phyloP scores from a whole-genome alignment of 2,329 filamentous ascomycete species.

The Colletotrichum gloeosporioides region DNA sequence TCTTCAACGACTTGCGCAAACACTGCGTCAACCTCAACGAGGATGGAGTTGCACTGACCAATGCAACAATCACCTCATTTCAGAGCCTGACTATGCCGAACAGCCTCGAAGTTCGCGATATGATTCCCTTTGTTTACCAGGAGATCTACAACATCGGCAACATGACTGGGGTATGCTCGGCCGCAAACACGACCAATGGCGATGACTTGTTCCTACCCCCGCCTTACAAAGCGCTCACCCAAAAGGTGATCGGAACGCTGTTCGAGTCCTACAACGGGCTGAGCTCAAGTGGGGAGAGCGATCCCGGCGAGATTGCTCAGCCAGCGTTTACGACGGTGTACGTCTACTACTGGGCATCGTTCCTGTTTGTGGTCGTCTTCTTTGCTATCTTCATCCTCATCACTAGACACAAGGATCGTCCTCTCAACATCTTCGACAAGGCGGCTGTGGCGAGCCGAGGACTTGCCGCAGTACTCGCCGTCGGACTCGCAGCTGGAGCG shows the following conservation, averaged over 20 bases:
- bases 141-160: constrained; percentile 13
- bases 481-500: constrained; percentile 1
- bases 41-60: not conserved
- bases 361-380: constrained; percentile 5
- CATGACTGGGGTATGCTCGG: not conserved
- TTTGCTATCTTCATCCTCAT: constrained; percentile 15
- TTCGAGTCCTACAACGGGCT: constrained; percentile 13
- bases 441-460: not conserved
- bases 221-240: not conserved
- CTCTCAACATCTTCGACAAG: constrained; percentile 14
- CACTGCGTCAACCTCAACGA: not conserved
- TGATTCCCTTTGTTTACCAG: not conserved
- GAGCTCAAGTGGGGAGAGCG: not conserved
- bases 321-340: constrained; percentile 15
- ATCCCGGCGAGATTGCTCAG: not conserved
- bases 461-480: not conserved
- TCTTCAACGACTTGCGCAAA: not conserved
- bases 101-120: not conserved
- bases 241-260: not conserved
- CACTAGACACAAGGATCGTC: constrained; percentile 7
- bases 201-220: not conserved
- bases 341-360: constrained; percentile 16
- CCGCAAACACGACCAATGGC: not conserved
- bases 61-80: not conserved
- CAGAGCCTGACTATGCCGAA: constrained; percentile 6